Base-by-base conservation (phyloP, 169 alveolate genomes). In the Plasmodium sp. region DNA sequence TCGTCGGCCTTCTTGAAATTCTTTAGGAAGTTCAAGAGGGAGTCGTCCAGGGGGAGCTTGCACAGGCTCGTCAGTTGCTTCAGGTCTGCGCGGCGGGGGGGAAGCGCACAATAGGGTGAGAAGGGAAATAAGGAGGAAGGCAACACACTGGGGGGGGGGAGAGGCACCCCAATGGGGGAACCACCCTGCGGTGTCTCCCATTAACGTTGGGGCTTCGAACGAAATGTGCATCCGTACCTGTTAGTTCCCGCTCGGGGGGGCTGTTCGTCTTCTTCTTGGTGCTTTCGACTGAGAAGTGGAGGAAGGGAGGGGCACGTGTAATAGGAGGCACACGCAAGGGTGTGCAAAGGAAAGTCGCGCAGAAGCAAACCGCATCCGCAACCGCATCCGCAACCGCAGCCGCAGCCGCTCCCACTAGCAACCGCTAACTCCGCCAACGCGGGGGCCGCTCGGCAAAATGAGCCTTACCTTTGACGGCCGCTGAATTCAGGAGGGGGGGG, bases 1-100 rank as follows among this genome's bases (percentile, higher is more conserved):
- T 88, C 94, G 27, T 88, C 94, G 39, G 94, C 94, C 82, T 88
- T 88, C 84, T 88, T 88, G 74, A 88, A 88, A 51, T 88, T 88
- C 72, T 88, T 88, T 41, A 88, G 72, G 67, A 88, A 88, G 27
- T 88, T 88, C 34, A 88, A 48, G 14, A 88, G 45, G 33, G 94
- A 88, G 34, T 88, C 94, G 54, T 88, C 94, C 39, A 88, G 48
- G 82, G 94, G 94, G 22, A 88, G 71, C 82, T 88, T 88, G 79
- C 94, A 88, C 6, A 71, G 33, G 36, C 62, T 81, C 79, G 94
- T 73, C 73, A 88, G 56, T 41, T 88, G 94, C 75, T 88, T 88
- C 56, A 88, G 74, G 83, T 88, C 94, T 88, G 56, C 27, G 31
- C 5, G 10, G 6, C 5, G 48, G 48, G 31, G 74, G 74, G 9